Evolutionary conservation across 2,329 filamentous ascomycete species (phyloP), one percentile per base, ranked within the genome.

Genomic region (Cercospora sesami): DNA sequence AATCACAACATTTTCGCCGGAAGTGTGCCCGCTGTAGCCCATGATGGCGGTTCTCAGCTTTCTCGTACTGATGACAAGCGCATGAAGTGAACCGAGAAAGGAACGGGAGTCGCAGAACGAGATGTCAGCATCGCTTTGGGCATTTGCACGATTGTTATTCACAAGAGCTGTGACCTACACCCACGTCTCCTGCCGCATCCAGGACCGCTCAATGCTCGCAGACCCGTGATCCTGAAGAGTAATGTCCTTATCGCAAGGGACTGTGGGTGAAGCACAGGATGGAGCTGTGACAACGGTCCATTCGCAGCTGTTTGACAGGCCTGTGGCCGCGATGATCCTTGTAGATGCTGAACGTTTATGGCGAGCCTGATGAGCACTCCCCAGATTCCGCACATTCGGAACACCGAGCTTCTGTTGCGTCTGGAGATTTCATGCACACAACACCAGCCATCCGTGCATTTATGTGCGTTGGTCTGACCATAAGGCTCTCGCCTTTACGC

Each of bases 1-100:
- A 26, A 62, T 67, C 16, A 68, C 58, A 39, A 71, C 68, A 14
- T 70, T 60, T 55, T 63, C 59, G 30, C 64, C 64, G 23, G 70
- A 72, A 9, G 71, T 69, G 58, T 71, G 67, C 18, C 69, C 68
- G 60, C 65, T 69, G 55, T 59, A 59, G 23, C 16, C 55, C 55
- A 59, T 59, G 48, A 28, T 53, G 48, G 21, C 48, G 48, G 21
- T 16, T 21, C 21, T 53, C 48, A 53, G 48, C 23, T 53, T 8
- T 14, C 23, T 16, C 21, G 48, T 53, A 26, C 21, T 16, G 48
- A 53, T 16, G 12, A 53, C 18, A 23, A 8, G 48, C 48, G 23
- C 48, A 53, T 23, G 18, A 53, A 53, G 21, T 53, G 48, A 21
- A 14, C 2, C 1, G 5, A 23, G 48, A 53, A 26, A 2, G 12